phyloP scores from a whole-genome alignment of 2,329 filamentous ascomycete species.

The Pseudopyrenochaeta lycopersici region DNA sequence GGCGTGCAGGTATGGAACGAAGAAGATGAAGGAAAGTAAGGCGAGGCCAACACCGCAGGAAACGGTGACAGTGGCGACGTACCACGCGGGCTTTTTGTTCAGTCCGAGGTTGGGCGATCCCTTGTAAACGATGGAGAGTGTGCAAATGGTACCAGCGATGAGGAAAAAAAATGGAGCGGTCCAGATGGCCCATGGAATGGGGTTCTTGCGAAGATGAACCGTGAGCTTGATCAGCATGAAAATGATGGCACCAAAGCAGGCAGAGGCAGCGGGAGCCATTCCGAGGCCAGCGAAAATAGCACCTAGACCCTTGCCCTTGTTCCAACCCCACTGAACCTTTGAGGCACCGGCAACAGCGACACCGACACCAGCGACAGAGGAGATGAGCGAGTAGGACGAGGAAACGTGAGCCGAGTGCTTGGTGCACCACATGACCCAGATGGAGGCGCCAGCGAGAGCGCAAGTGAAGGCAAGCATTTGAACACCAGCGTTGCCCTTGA shows the following conservation, averaged over 20 bases:
- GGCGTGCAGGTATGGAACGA: constrained; percentile 74
- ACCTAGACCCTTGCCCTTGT: constrained; percentile 71
- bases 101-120: constrained; percentile 74
- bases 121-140: constrained; percentile 82
- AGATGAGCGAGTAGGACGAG: constrained; percentile 64
- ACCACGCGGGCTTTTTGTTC: constrained; percentile 72
- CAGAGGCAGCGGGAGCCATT: constrained; percentile 76
- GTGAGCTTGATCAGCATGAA: constrained; percentile 76
- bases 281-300: constrained; percentile 70
- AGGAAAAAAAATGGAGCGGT: constrained; percentile 81
- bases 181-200: constrained; percentile 76
- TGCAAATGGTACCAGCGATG: constrained; percentile 76
- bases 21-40: constrained; percentile 71
- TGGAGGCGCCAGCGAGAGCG: constrained; percentile 69
- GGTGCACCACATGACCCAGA: constrained; percentile 85
- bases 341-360: constrained; percentile 64
- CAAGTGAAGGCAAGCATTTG: constrained; percentile 66
- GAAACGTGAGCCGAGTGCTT: constrained; percentile 73
- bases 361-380: constrained; percentile 57
- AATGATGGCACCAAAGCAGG: constrained; percentile 70
- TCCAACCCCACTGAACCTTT: constrained; percentile 67
- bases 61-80: constrained; percentile 71
- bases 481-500: constrained; percentile 57
- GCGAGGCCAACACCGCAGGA: constrained; percentile 69
- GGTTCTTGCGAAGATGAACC: constrained; percentile 77